Conservation (phyloP, 495 filamentous ascomycete genomes). For the Lepraria neglecta region DNA sequence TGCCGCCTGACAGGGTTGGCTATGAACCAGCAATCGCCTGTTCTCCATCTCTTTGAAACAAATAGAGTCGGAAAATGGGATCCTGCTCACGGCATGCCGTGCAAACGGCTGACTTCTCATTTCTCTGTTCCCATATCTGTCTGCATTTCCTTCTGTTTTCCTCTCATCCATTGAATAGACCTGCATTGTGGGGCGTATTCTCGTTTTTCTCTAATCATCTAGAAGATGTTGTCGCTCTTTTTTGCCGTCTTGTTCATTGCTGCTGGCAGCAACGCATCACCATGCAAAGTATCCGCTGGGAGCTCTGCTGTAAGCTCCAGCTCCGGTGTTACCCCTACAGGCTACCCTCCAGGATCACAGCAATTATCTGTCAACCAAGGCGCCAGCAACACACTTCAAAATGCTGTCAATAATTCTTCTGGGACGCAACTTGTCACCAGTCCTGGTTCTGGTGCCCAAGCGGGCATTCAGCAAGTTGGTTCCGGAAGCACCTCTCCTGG, state of each 20-base stretch:
- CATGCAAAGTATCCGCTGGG: slow-evolving; percentile 5
- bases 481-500: background rate
- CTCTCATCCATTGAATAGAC: background rate
- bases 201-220: slow-evolving; percentile 4
- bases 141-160: background rate
- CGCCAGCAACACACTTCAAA: no score
- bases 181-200: background rate
- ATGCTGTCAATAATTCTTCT: background rate
- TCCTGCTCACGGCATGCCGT: slow-evolving; percentile 1
- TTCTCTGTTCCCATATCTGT: slow-evolving; percentile 3
- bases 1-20: slow-evolving; percentile 4
- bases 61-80: background rate
- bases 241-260: slow-evolving; percentile 6
- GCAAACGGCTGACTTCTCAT: slow-evolving; percentile 1
- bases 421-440: background rate
- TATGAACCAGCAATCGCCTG: slow-evolving; percentile 5
- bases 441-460: slow-evolving; percentile 2
- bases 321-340: background rate
- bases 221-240: slow-evolving; percentile 17
- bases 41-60: background rate
- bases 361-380: background rate
- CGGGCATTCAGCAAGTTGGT: background rate
- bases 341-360: slow-evolving; percentile 3
- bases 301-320: slow-evolving; percentile 3
- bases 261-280: slow-evolving; percentile 21